Conservation (phyloP, 306 rosid genomes). For the Quercus ilex region DNA sequence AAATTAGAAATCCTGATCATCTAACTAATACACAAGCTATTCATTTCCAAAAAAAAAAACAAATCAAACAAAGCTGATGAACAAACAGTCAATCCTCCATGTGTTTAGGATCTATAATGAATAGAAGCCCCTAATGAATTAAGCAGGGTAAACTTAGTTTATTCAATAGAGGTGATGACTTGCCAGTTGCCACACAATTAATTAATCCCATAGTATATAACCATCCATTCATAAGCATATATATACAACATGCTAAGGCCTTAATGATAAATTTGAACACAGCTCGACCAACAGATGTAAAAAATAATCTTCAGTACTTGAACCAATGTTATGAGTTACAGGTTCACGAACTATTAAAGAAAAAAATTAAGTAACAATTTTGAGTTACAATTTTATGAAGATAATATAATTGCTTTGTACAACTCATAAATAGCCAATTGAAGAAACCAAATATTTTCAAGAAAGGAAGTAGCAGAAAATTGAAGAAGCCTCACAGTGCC, state of each 20-base stretch:
- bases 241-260: neutral
- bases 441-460: conserved; percentile 16
- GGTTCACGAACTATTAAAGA: neutral
- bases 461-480: conserved; percentile 2
- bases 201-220: neutral
- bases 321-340: neutral
- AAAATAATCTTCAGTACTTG: neutral
- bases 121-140: neutral
- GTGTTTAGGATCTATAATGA: neutral
- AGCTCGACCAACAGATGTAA: neutral
- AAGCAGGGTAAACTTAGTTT: neutral
- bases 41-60: neutral
- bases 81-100: neutral
- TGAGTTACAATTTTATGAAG: neutral
- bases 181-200: neutral
- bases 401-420: neutral
- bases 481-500: conserved; percentile 60
- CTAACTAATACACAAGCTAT: neutral
- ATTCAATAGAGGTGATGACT: neutral
- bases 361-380: too few species aligned
- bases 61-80: neutral
- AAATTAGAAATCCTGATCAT: neutral
- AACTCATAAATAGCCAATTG: neutral
- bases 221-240: neutral
- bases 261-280: neutral